Conservation (phyloP, 768 basidiomycete genomes). For the Rhizopogon vinicolor region DNA sequence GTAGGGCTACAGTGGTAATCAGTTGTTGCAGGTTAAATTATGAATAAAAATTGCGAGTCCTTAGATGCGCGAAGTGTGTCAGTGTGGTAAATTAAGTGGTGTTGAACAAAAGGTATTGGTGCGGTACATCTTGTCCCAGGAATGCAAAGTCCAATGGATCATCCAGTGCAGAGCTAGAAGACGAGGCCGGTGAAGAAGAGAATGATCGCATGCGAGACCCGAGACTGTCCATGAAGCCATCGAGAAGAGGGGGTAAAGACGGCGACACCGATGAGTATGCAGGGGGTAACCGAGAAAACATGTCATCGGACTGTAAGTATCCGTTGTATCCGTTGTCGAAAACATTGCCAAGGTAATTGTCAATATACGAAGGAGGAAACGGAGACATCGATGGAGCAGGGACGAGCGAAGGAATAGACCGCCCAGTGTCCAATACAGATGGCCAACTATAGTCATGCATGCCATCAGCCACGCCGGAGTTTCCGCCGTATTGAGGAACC, state of each 20-base stretch:
- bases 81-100: slow-evolving; percentile 12
- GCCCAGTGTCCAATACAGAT: background rate
- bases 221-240: background rate
- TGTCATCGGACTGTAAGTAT: background rate
- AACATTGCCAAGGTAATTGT: background rate
- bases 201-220: slow-evolving; percentile 8
- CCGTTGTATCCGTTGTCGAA: background rate
- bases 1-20: background rate
- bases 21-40: background rate
- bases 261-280: background rate
- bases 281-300: background rate
- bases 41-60: background rate
- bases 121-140: slow-evolving; percentile 4
- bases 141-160: slow-evolving; percentile 7
- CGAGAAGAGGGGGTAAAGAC: background rate
- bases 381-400: background rate
- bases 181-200: slow-evolving; percentile 21
- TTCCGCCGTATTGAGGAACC: background rate
- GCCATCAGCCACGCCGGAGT: background rate
- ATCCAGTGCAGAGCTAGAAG: slow-evolving; percentile 14
- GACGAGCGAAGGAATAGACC: background rate
- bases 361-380: background rate
- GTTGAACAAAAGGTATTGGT: slow-evolving; percentile 11
- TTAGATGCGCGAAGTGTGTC: background rate
- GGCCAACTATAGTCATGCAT: background rate